Percentiles rank a stretch among this genome's conserved stretches.
These are phyloP conservation scores for Comarum palustre DNA, from an alignment of 306 rosid genomes.

Conservation along the genomic window DNA sequence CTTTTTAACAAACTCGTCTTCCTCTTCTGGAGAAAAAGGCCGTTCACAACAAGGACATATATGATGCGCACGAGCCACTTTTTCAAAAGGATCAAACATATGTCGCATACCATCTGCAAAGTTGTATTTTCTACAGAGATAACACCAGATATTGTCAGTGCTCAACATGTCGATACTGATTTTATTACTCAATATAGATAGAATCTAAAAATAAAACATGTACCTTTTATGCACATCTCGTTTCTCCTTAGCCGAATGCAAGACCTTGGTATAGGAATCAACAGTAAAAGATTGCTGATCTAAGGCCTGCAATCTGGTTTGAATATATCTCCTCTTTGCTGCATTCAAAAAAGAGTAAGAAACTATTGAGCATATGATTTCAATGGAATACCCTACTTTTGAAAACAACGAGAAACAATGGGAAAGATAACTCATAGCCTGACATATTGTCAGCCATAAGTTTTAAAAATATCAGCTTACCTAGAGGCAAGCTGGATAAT, in stretches of 20 bases:
- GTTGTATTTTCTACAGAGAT: conserved; percentile 71
- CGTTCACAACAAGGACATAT: conserved; percentile 96
- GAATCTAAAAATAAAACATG: conserved; percentile 19
- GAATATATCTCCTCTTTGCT: conserved; percentile 85
- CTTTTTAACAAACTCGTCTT: conserved; percentile 93
- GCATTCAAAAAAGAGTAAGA: conserved; percentile 30
- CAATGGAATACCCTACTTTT: not conserved
- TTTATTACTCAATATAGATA: conserved; percentile 17
- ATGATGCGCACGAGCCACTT: conserved; percentile 88
- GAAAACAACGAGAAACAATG: not conserved
- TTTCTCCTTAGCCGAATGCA: conserved; percentile 77
- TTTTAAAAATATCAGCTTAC: conserved; percentile 17
- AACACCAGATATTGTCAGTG: conserved; percentile 36
- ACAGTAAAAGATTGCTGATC: conserved; percentile 58
- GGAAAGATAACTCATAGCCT: not conserved
- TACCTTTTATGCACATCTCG: conserved; percentile 78
- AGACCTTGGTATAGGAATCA: conserved; percentile 56
- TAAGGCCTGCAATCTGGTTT: conserved; percentile 67
- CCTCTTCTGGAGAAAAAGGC: conserved; percentile 79
- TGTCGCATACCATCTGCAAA: conserved; percentile 90
- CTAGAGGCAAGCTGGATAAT: not conserved
- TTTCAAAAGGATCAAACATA: conserved; percentile 95
- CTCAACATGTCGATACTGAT: conserved; percentile 16
- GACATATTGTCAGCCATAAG: not conserved
- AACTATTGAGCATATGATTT: conserved; percentile 3